Evolutionary conservation across 1,139 yeast species (phyloP), one percentile per base, ranked within the genome.

Genomic region (Debaryomyces fabryi): DNA sequence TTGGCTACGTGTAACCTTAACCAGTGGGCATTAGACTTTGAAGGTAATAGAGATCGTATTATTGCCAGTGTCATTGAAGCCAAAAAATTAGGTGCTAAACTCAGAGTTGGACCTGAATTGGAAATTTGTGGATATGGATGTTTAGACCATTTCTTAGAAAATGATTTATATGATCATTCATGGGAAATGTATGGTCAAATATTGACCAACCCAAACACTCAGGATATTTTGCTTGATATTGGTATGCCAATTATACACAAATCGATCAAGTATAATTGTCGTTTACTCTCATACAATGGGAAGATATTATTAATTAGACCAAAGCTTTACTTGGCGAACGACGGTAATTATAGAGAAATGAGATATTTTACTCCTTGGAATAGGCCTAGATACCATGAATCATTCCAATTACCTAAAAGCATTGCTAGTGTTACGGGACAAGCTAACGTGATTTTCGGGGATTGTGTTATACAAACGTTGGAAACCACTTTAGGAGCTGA

Each of bases 11-110:
- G 87, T 61, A 81, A 87, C 62, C 78, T 95, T 57, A 95, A 95
- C 69, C 99, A 95, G 79, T 95, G 99, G 99, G 97, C 99, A 0
- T 76, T 95, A 52, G 99, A 95, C 68, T 95, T 90, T 68, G 98
- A 93, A 66, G 99, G 99, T 5, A 95, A 95, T 67, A 79, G 96
- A 49, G 96, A 91, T 62, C 76, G 99, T 48, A 93, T 95, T 57
- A 62, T 93, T 33, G 85, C 86, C 60, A 86, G 96, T 52, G 92
- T 95, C 60, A 66, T 66, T 32, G 76, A 81, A 47, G 97, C 99
- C 47, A 92, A 92, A 62, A 66, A 69, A 20, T 78, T 74, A 52
- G 90, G 91, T 8, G 96, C 99, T 0, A 75, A 78, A 33, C 78
- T 95, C 48, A 79, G 99, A 62, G 97, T 95, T 18, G 99, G 99